phyloP scores from a whole-genome alignment of 1,284 basidiomycete species.

The Agroathelia rolfsii region DNA sequence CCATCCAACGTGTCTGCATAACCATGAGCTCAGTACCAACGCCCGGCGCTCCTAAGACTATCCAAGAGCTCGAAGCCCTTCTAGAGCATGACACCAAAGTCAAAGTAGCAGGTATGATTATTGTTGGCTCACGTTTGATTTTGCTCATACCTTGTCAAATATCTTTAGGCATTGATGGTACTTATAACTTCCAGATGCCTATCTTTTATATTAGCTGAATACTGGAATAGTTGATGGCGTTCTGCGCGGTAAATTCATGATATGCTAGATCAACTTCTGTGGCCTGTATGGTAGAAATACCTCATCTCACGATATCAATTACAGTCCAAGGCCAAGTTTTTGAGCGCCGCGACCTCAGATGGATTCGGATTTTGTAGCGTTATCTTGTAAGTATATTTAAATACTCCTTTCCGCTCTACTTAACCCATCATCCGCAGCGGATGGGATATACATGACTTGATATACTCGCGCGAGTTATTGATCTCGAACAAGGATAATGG shows the following conservation, averaged over 20 bases:
- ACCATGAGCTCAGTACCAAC: conserved; percentile 21
- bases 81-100: conserved; percentile 71
- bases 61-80: conserved; percentile 48
- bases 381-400: conserved; percentile 52
- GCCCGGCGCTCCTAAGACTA: conserved; percentile 44
- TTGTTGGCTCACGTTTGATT: conserved; percentile 9
- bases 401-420: conserved; percentile 4
- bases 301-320: conserved; percentile 2
- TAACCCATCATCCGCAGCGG: conserved; percentile 35
- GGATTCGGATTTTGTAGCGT: conserved; percentile 93
- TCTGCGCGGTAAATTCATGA: conserved; percentile 90
- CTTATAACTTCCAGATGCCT: conserved; percentile 10
- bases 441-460: conserved; percentile 82
- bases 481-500: conserved; percentile 90
- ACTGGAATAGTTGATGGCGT: conserved; percentile 73
- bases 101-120: conserved; percentile 86
- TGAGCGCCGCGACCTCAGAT: conserved; percentile 72
- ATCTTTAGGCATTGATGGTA: conserved; percentile 57
- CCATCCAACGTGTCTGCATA: conserved; percentile 9
- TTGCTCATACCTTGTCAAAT: conserved; percentile 1
- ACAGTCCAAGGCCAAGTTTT: conserved; percentile 85
- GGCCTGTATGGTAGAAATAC: conserved; percentile 2
- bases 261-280: conserved; percentile 24
- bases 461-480: conserved; percentile 77
- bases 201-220: conserved; percentile 8